These are phyloP conservation scores for Ascochyta koolunga DNA, from an alignment of 2,329 filamentous ascomycete genomes.

Conservation along the genomic window DNA sequence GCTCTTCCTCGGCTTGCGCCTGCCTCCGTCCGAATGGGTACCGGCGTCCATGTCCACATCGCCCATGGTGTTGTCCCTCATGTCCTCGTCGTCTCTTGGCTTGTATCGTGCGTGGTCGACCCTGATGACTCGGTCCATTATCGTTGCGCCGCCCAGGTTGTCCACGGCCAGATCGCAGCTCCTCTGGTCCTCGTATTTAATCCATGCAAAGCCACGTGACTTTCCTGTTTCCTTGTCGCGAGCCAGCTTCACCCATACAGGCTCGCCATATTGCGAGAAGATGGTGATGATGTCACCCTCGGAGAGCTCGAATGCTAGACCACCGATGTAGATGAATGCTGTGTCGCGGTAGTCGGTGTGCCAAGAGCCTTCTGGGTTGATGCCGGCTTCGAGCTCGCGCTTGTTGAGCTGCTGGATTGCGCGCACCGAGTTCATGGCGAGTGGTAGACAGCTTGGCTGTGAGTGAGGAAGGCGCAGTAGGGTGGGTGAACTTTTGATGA, in stretches of 20 bases:
- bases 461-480: background rate
- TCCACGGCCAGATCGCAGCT: constrained; percentile 96
- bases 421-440: constrained; percentile 90
- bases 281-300: constrained; percentile 97
- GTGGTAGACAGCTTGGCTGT: background rate
- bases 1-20: constrained; percentile 53
- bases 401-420: constrained; percentile 93
- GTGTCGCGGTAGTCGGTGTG: constrained; percentile 98
- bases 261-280: constrained; percentile 96
- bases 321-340: constrained; percentile 95
- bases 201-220: constrained; percentile 90
- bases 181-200: constrained; percentile 98
- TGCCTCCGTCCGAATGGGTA: constrained; percentile 53
- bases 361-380: constrained; percentile 87
- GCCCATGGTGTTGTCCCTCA: constrained; percentile 67
- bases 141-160: constrained; percentile 85
- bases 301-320: constrained; percentile 87
- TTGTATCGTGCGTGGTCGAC: constrained; percentile 97
- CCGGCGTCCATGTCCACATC: constrained; percentile 45
- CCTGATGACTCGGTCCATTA: constrained; percentile 78
- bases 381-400: constrained; percentile 88
- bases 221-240: constrained; percentile 97
- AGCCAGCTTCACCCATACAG: constrained; percentile 87
- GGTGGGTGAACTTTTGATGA: constrained; percentile 22
- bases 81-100: constrained; percentile 74